These are phyloP conservation scores for Colletotrichum spaethianum DNA, from an alignment of 2,329 filamentous ascomycete genomes.

Conservation along the genomic window DNA sequence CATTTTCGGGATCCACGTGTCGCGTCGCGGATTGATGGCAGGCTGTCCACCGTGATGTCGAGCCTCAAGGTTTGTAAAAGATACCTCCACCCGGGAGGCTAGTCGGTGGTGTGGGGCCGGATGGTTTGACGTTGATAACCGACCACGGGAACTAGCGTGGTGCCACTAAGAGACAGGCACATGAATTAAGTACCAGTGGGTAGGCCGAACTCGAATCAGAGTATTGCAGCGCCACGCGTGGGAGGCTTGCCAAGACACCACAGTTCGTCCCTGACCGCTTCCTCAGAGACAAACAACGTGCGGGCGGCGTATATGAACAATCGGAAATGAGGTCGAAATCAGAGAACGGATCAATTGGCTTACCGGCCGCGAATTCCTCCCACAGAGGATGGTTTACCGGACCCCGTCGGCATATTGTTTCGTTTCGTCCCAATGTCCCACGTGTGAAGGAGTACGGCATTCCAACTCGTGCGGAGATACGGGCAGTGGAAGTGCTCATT, in stretches of 20 bases:
- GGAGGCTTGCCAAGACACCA: slow-evolving; percentile 11
- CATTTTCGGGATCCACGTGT: neutral
- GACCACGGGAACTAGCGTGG: slow-evolving; percentile 18
- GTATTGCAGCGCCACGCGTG: neutral
- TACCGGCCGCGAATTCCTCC: slow-evolving; percentile 9
- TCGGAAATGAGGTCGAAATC: slow-evolving; percentile 13
- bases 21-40: slow-evolving; percentile 27
- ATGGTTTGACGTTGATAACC: slow-evolving; percentile 34
- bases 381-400: neutral
- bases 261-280: slow-evolving; percentile 18
- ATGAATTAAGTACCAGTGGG: neutral
- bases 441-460: slow-evolving; percentile 33
- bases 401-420: slow-evolving; percentile 31
- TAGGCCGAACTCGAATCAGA: slow-evolving; percentile 7
- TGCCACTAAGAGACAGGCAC: slow-evolving; percentile 16
- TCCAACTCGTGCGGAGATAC: slow-evolving; percentile 13
- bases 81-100: slow-evolving; percentile 24
- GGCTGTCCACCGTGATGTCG: slow-evolving; percentile 5
- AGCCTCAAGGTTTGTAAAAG: slow-evolving; percentile 8
- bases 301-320: slow-evolving; percentile 11
- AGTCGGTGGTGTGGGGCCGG: slow-evolving; percentile 29
- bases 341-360: slow-evolving; percentile 3
- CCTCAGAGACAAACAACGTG: slow-evolving; percentile 17
- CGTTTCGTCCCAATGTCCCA: slow-evolving; percentile 37
- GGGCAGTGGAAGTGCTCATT: slow-evolving; percentile 12